phyloP scores from a whole-genome alignment of 2,329 filamentous ascomycete species.

The Diplodia seriata region DNA sequence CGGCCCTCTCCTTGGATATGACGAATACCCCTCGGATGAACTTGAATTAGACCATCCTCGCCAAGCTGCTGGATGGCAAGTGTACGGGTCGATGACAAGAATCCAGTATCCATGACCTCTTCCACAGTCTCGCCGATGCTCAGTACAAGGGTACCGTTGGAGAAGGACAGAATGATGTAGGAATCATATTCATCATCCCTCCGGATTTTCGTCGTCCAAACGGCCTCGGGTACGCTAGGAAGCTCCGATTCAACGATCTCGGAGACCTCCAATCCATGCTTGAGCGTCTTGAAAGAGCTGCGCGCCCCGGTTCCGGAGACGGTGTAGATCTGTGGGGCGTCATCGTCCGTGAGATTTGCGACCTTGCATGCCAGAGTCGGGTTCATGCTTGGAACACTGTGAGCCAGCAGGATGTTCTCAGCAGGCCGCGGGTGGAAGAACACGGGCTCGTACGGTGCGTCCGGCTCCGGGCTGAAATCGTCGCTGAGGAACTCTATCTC shows the following conservation, averaged over 20 bases:
- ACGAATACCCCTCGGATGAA: conserved; percentile 94
- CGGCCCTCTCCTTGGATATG: conserved; percentile 80
- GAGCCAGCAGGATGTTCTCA: conserved; percentile 83
- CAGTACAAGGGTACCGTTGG: conserved; percentile 86
- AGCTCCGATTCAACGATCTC: conserved; percentile 95
- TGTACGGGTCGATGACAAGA: conserved; percentile 86
- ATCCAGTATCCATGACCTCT: conserved; percentile 92
- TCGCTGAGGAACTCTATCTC: conserved; percentile 87
- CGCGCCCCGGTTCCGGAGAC: conserved; percentile 87
- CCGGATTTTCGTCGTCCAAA: conserved; percentile 93
- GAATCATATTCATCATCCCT: conserved; percentile 85
- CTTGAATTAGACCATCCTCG: conserved; percentile 89
- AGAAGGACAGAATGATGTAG: conserved; percentile 94
- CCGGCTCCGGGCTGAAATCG: conserved; percentile 77
- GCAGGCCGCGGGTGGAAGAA: conserved; percentile 83
- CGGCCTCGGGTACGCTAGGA: conserved; percentile 84
- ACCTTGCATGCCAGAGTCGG: conserved; percentile 91
- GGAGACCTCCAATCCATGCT: conserved; percentile 90
- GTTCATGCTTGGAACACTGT: conserved; percentile 87
- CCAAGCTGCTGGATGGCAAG: conserved; percentile 93
- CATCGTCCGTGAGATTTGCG: conserved; percentile 87
- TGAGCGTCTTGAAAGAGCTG: conserved; percentile 88
- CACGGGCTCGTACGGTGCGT: conserved; percentile 73
- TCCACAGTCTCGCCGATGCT: conserved; percentile 97
- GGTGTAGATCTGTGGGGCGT: conserved; percentile 95